Evolutionary conservation across 2,329 filamentous ascomycete species (phyloP).

Genomic region (Venturia carpophila): DNA sequence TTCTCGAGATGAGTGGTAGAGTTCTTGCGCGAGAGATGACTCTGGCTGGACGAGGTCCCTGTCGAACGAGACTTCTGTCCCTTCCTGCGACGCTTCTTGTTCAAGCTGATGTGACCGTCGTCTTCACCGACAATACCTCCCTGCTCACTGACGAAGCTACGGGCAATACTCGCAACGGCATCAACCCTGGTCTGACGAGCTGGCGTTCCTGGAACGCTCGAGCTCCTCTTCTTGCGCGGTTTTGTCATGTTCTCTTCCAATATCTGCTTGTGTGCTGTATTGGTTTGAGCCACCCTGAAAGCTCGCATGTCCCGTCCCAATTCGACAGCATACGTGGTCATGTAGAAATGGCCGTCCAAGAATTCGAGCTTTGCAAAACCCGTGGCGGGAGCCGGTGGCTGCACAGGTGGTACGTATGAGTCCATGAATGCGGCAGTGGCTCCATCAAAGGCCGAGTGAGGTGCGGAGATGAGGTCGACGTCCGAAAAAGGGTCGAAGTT

Average conservation of each 20-base stretch:
- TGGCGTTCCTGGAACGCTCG: slow-evolving; percentile 20
- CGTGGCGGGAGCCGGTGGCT: slow-evolving; percentile 23
- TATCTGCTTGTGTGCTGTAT: slow-evolving; percentile 36
- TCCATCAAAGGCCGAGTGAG: not conserved
- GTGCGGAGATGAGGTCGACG: not conserved
- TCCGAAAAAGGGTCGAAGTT: not conserved
- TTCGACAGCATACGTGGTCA: slow-evolving; percentile 66
- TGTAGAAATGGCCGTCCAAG: slow-evolving; percentile 67
- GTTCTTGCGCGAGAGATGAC: slow-evolving; percentile 17
- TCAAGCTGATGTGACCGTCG: slow-evolving; percentile 20
- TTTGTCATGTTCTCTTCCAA: slow-evolving; percentile 37
- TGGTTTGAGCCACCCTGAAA: slow-evolving; percentile 44
- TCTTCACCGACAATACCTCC: slow-evolving; percentile 25
- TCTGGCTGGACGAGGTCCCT: slow-evolving; percentile 14
- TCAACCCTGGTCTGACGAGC: slow-evolving; percentile 18
- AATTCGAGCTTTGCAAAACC: slow-evolving; percentile 63
- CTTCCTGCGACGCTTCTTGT: slow-evolving; percentile 15
- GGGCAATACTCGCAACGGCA: slow-evolving; percentile 18
- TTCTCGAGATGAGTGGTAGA: not conserved
- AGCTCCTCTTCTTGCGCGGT: slow-evolving; percentile 34
- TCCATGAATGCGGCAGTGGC: not conserved
- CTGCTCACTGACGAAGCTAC: slow-evolving; percentile 25
- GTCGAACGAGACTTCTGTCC: slow-evolving; percentile 12
- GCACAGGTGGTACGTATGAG: not conserved
- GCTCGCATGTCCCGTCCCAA: slow-evolving; percentile 63